Evolutionary conservation across 2,329 filamentous ascomycete species (phyloP), one percentile per base, ranked within the genome.

Genomic region (Claviceps spartinae): DNA sequence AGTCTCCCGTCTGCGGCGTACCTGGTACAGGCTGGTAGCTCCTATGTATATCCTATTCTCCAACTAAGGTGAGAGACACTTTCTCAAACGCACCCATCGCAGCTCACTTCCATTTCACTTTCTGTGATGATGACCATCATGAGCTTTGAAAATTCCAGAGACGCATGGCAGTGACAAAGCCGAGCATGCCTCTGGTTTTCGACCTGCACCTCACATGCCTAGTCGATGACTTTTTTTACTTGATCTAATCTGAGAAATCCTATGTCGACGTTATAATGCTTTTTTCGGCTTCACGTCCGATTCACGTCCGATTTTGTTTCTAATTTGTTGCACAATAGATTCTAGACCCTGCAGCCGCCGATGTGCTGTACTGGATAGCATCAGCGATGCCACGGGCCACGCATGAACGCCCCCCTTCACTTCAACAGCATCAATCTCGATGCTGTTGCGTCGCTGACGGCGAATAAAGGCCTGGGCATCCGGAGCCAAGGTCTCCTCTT

Each of bases 371-470:
- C 66, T 69, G 45, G 76, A 73, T 30, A 82, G 63, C 60, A 81
- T 79, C n/a, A 80, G 60, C 47, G 73, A 73, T 9, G 83, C 85
- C 20, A 94, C 83, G 0, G 87, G 86, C 88, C 88, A 94, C 11
- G 83, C 87, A 65, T 94, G 88, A 53, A 93, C 82, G 2, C 80
- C 82, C 14, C 79, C 83, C 30, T 73, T 67, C 57, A 86, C 81
- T 60, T 80, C 78, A 59, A 78, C 71, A 52, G 72, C 73, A 51
- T 74, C 70, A n/a, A 85, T 73, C 40, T 74, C 64, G 37, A 79
- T 66, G 3, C 75, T 75, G 14, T 75, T 71, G 48, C 72, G 73
- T 53, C 72, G 69, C 52, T 87, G 70, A 34, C 77, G 66, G 13
- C 67, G 65, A 13, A 86, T 70, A 54, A 88, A 69, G 24, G 74